Evolutionary conservation across 2,329 filamentous ascomycete species (phyloP), one percentile per base, ranked within the genome.

Genomic region (Biscogniauxia marginata): DNA sequence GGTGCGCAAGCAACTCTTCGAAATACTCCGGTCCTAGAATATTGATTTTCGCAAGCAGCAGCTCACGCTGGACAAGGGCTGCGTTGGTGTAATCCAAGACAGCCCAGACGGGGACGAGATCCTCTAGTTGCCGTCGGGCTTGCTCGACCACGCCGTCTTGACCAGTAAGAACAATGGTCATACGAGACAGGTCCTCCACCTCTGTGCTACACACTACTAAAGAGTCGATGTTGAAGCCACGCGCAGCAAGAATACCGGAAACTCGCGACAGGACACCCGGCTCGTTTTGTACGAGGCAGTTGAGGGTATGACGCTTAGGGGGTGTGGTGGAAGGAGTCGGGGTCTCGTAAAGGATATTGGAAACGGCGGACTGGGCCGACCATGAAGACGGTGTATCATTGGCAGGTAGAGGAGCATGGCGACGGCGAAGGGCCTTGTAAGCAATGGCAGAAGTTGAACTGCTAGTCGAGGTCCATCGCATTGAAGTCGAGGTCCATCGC

Each of bases 141-240:
- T 99, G 95, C 81, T 99, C 95, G 23, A 99, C 92, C 34, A 98
- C 93, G 53, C 93, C 93, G 69, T 98, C 95, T 76, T 97, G 93
- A 13, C 95, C 95, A 54, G 92, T 92, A 52, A 99, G 83, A 63
- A 99, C 95, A 70, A 99, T 98, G 55, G 95, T 99, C 95, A 99
- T 99, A 71, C 95, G 92, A 30, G 91, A 96, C 52, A 99, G 82
- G 70, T 99, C 95, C 67, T 93, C 90, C 22, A 99, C 93, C 77
- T 99, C 95, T 60, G 95, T 99, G 76, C 90, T 95, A 81, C 95
- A 99, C 59, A 99, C 95, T 54, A 99, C 95, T 62, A 99, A 81
- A 53, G 90, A 96, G 82, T 99, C 95, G 70, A 99, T 99, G 80
- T 99, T 99, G 86, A 99, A 99, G 63, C 95, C 95, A 57, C 95